Evolutionary conservation across 768 basidiomycete species (phyloP).

Genomic region (Lactarius tabidus): DNA sequence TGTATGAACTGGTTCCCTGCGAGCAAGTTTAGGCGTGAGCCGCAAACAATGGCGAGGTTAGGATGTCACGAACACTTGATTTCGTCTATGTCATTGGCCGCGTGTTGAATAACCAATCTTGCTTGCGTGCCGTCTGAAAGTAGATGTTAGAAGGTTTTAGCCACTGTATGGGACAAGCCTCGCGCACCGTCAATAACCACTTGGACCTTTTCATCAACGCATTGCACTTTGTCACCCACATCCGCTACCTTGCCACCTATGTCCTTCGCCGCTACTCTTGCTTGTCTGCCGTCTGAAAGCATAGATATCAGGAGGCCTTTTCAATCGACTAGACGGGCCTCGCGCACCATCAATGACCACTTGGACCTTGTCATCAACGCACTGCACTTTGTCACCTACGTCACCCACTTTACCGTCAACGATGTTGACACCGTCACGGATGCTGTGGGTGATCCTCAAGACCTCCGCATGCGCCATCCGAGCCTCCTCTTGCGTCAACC

Average conservation of each 20-base stretch:
- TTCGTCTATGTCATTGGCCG: neutral
- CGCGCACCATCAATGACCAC: too few relatives aligned
- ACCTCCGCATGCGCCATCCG: neutral
- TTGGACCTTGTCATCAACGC: too few relatives aligned
- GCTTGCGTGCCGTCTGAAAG: too few relatives aligned
- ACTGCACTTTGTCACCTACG: too few relatives aligned
- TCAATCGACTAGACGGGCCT: too few relatives aligned
- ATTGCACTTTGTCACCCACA: too few relatives aligned
- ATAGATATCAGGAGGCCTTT: too few relatives aligned
- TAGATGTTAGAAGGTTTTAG: neutral
- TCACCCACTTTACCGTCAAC: neutral
- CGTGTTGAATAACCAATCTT: neutral
- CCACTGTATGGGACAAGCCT: neutral
- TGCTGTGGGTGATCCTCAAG: neutral
- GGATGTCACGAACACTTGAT: neutral
- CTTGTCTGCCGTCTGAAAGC: too few relatives aligned
- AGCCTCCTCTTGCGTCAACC: neutral
- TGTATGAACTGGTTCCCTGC: neutral
- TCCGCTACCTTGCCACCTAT: too few relatives aligned
- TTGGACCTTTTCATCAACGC: neutral
- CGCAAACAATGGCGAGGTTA: neutral
- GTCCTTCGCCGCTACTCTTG: too few relatives aligned
- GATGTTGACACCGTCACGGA: neutral
- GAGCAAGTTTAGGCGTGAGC: neutral
- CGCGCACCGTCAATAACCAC: neutral